Base-by-base conservation (phyloP, 768 basidiomycete genomes). In the Hemileccinum impolitum region DNA sequence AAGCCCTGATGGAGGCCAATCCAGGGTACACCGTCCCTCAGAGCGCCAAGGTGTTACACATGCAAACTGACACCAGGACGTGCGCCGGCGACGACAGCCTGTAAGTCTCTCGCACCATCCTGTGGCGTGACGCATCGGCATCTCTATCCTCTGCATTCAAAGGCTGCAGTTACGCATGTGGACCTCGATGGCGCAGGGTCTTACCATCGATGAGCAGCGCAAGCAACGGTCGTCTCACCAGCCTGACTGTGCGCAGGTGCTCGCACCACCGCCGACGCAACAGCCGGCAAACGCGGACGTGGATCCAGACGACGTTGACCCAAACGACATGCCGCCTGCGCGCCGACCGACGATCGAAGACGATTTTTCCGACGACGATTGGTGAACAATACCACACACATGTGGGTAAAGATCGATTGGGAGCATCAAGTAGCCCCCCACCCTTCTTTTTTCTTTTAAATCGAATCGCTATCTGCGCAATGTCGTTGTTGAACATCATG, bases 81-180 rank as follows among this genome's bases (percentile, higher is more conserved):
- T 79, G 77, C 60, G 77, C 78, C 9, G 79, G 78, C 0, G 77
- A 79, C 43, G 79, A 80, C 56, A 75, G 76, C 30, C 67, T 67
- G 79, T 79, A 54, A 60, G 77, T 55, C 10, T 10, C 1, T 13
- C 13, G 9, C 17, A 8, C 17, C 39, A 11, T 38, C 21, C 28
- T 15, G 31, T 26, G 4, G 19, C 45, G 35, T 14, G 21, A 51
- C 26, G 14, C 36, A 12, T 45, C 37, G 43, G 21, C 38, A 42
- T 43, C 45, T 23, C 6, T 6, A 8, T 28, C 23, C 41, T 43
- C 14, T 34, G 17, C 18, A 14, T 26, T 18, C 11, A 15, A 47
- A 79, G 77, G 21, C 51, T 73, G 23, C 59, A 73, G 14, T 54
- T 78, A n/a, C 64, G 69, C 19, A 68, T 76, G 43, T 80, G 76